A percentile compares a stretch with the other conserved stretches of the same genome.
Evolutionary conservation across 164 flowering plant genomes (phyloP).

Genomic region (Vitis riparia): DNA sequence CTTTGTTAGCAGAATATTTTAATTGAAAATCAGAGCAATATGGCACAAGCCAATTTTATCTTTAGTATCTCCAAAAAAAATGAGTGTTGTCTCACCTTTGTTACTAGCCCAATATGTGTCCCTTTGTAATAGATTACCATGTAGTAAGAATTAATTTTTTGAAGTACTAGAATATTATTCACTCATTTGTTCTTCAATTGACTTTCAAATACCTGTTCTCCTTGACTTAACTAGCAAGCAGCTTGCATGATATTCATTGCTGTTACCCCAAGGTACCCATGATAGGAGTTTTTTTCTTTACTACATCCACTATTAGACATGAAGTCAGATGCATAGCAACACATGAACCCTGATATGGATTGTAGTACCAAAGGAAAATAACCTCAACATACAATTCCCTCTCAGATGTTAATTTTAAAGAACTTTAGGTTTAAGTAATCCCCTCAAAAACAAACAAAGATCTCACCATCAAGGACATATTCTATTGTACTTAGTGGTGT

Average conservation of each 20-base stretch:
- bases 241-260: neutral
- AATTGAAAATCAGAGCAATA: too few relatives aligned
- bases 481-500: constrained; percentile 82
- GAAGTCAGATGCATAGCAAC: too few relatives aligned
- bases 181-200: neutral
- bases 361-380: neutral
- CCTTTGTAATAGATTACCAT: too few relatives aligned
- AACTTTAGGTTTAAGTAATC: neutral
- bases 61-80: too few relatives aligned
- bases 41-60: too few relatives aligned
- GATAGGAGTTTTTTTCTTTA: neutral
- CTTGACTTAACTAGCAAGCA: neutral
- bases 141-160: too few relatives aligned
- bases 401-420: neutral
- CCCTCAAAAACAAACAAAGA: neutral
- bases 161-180: neutral
- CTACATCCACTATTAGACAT: too few relatives aligned
- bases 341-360: too few relatives aligned
- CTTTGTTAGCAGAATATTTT: too few relatives aligned
- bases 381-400: neutral
- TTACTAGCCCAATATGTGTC: too few relatives aligned
- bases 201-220: neutral
- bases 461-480: constrained; percentile 93
- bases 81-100: too few relatives aligned
- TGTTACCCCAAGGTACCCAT: neutral